Conservation (phyloP, 805 yeast genomes). For the Cyberlindnera mrakii region DNA sequence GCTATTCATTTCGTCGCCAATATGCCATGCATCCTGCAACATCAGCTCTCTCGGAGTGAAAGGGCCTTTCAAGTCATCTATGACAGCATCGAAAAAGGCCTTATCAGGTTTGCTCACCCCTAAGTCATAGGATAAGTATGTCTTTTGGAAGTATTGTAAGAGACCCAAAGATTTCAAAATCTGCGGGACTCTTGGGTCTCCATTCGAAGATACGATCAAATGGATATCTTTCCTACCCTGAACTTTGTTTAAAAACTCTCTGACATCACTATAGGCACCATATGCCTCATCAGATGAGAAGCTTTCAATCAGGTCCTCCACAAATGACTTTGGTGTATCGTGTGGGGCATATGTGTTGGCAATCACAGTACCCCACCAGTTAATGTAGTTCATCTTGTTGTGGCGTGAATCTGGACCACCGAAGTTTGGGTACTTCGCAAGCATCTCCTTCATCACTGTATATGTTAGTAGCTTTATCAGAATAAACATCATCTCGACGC, state of each 20-base stretch:
- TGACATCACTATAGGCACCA: constrained; percentile 46
- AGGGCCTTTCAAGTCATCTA: constrained; percentile 23
- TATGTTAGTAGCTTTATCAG: constrained; percentile 20
- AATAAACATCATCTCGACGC: too few relatives aligned
- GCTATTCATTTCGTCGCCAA: constrained; percentile 56
- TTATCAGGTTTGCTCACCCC: constrained; percentile 48
- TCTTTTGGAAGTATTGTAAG: constrained; percentile 31
- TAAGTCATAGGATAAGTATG: constrained; percentile 52
- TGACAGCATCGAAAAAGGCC: constrained; percentile 38
- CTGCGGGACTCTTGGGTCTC: constrained; percentile 48
- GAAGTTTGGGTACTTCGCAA: constrained; percentile 48
- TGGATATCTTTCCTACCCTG: constrained; percentile 26
- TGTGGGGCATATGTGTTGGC: constrained; percentile 35
- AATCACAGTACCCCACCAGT: constrained; percentile 59
- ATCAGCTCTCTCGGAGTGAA: constrained; percentile 18
- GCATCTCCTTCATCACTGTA: constrained; percentile 30
- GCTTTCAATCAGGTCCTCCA: constrained; percentile 37
- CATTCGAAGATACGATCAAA: constrained; percentile 50
- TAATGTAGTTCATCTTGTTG: constrained; percentile 25
- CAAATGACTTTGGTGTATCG: constrained; percentile 30
- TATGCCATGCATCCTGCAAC: constrained; percentile 44
- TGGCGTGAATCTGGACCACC: constrained; percentile 42
- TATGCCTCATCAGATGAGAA: constrained; percentile 54
- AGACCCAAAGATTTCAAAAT: constrained; percentile 44
- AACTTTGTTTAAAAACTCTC: constrained; percentile 34